phyloP scores from a whole-genome alignment of 2,329 filamentous ascomycete species.

The Periconia digitata region DNA sequence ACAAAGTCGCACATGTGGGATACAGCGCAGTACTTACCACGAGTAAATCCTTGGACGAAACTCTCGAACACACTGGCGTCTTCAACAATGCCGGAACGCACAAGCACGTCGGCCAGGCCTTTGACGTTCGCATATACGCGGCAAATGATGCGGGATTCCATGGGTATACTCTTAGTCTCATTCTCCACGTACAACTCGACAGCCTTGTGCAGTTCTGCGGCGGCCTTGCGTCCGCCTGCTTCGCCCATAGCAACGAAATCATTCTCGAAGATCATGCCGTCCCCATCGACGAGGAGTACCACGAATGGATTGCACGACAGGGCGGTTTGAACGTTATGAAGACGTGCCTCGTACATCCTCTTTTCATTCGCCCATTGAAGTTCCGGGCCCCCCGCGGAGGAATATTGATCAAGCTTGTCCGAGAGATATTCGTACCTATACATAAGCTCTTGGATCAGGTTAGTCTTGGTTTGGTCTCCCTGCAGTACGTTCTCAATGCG shows the following conservation, averaged over 20 bases:
- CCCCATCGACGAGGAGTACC: constrained; percentile 57
- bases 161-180: constrained; percentile 40
- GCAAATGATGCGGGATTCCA: constrained; percentile 51
- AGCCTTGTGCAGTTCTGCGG: constrained; percentile 49
- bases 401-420: constrained; percentile 28
- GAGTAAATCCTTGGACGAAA: constrained; percentile 60
- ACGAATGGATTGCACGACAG: constrained; percentile 58
- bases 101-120: constrained; percentile 52
- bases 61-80: constrained; percentile 49
- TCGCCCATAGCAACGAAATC: constrained; percentile 53
- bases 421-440: constrained; percentile 42
- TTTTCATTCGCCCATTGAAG: constrained; percentile 25
- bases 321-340: constrained; percentile 3
- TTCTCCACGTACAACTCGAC: constrained; percentile 48
- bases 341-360: constrained; percentile 17
- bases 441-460: constrained; percentile 43
- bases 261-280: constrained; percentile 58
- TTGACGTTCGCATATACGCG: constrained; percentile 58
- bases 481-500: constrained; percentile 35
- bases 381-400: constrained; percentile 14
- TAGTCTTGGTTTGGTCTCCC: constrained; percentile 33
- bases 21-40: too few relatives aligned
- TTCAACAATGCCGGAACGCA: constrained; percentile 40
- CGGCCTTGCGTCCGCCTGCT: constrained; percentile 56
- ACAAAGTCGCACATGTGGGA: too few relatives aligned